phyloP scores from a whole-genome alignment of 2,329 filamentous ascomycete genomes.

The Xylaria sp. region DNA sequence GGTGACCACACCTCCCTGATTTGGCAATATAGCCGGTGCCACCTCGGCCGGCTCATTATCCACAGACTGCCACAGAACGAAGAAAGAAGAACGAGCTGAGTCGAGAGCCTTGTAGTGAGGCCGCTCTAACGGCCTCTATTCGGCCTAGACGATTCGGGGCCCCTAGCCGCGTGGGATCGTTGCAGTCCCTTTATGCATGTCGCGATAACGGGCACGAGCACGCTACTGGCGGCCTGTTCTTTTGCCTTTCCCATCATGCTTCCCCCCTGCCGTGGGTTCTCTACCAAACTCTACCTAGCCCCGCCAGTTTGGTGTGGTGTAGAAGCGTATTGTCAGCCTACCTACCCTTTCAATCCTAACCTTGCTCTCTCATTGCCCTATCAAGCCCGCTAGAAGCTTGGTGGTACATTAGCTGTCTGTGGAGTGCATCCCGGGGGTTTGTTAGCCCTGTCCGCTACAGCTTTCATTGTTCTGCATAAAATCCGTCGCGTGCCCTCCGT shows the following conservation, averaged over 20 bases:
- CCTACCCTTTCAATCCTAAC: not conserved
- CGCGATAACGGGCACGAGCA: slow-evolving; percentile 33
- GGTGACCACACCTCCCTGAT: slow-evolving; percentile 38
- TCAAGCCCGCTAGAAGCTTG: slow-evolving; percentile 10
- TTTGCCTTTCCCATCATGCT: slow-evolving; percentile 19
- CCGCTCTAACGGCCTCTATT: slow-evolving; percentile 18
- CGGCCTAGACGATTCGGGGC: slow-evolving; percentile 32
- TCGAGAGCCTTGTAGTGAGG: slow-evolving; percentile 22
- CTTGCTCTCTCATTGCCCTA: slow-evolving; percentile 23
- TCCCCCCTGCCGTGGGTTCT: slow-evolving; percentile 26
- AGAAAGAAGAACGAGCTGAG: slow-evolving; percentile 33
- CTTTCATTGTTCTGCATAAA: slow-evolving; percentile 37
- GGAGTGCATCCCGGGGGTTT: slow-evolving; percentile 33
- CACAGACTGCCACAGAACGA: slow-evolving; percentile 16
- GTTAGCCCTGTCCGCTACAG: not conserved
- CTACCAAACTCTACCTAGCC: slow-evolving; percentile 39
- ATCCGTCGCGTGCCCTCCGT: slow-evolving; percentile 21
- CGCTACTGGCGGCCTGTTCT: slow-evolving; percentile 39
- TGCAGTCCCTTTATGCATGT: slow-evolving; percentile 24
- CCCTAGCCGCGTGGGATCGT: slow-evolving; percentile 34
- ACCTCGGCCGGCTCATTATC: slow-evolving; percentile 35
- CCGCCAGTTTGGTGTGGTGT: slow-evolving; percentile 37
- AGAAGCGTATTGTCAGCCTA: not conserved
- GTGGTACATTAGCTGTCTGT: slow-evolving; percentile 26
- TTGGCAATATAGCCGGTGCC: slow-evolving; percentile 37